Percentiles rank a stretch among this genome's conserved stretches.
Conservation (phyloP, 768 basidiomycete genomes). For the Mrakia blollopis region DNA sequence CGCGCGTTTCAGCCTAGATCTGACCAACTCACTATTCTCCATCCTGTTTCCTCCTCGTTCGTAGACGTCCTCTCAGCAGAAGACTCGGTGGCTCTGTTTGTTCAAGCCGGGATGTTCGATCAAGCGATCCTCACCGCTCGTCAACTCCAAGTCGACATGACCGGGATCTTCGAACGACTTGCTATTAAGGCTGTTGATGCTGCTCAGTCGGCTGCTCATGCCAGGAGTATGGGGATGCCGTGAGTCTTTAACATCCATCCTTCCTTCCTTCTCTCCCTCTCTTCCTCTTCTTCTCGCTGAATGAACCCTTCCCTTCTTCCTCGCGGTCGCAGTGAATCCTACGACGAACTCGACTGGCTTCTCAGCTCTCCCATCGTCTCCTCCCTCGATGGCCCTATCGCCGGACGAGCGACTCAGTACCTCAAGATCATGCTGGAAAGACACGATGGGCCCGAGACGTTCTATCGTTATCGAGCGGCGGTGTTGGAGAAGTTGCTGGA, state of each 20-base stretch:
- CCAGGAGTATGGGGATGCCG: constrained; percentile 17
- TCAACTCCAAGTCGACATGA: constrained; percentile 76
- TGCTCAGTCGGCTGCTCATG: constrained; percentile 24
- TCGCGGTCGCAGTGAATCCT: constrained; percentile 53
- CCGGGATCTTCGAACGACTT: constrained; percentile 48
- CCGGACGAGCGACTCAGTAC: constrained; percentile 81
- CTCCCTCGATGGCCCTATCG: constrained; percentile 75
- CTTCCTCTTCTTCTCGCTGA: neutral
- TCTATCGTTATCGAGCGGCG: constrained; percentile 70
- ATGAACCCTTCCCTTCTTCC: too few species aligned
- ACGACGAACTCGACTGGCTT: constrained; percentile 75
- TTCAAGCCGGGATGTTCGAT: constrained; percentile 72
- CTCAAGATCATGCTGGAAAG: constrained; percentile 72
- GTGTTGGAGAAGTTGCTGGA: constrained; percentile 71
- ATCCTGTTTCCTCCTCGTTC: constrained; percentile 3
- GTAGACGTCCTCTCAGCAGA: constrained; percentile 42
- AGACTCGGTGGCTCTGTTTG: constrained; percentile 69
- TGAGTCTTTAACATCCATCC: constrained; percentile 5
- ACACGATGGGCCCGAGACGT: constrained; percentile 66
- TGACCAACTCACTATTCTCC: constrained; percentile 10
- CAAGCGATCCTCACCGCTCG: constrained; percentile 71
- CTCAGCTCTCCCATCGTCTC: constrained; percentile 65
- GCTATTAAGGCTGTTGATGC: constrained; percentile 27
- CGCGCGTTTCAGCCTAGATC: neutral
- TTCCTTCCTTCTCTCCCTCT: constrained; percentile 29